Conservation (phyloP, 768 basidiomycete genomes). For the Postia placenta region DNA sequence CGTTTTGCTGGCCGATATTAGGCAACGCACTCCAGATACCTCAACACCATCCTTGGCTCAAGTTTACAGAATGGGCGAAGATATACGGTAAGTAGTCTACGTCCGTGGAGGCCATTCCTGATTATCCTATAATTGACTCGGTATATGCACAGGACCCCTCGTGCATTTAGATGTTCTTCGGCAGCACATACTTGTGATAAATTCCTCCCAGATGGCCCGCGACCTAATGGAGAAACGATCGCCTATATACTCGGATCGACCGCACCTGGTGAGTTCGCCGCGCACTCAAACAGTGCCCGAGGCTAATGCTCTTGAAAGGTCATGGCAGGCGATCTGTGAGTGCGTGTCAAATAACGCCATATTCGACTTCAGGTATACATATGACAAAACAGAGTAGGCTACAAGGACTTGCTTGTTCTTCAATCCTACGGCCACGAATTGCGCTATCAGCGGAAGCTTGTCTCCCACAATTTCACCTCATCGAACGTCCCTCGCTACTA, state of each 20-base stretch:
- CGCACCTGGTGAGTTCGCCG: conserved; percentile 24
- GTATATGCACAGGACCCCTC: conserved; percentile 13
- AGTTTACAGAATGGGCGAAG: conserved; percentile 5
- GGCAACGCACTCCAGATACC: conserved; percentile 11
- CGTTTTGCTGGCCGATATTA: conserved; percentile 5
- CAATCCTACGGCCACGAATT: not conserved
- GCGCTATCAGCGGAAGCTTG: not conserved
- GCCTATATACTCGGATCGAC: conserved; percentile 31
- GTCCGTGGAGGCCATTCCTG: not conserved
- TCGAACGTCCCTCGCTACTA: not conserved
- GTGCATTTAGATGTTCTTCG: conserved; percentile 14
- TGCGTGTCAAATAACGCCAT: not conserved
- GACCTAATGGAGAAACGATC: conserved; percentile 35
- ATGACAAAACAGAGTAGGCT: not conserved
- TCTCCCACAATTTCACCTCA: not conserved
- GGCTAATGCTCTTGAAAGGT: not conserved
- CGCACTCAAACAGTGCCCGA: not conserved
- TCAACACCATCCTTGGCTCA: conserved; percentile 6
- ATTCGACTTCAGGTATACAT: not conserved
- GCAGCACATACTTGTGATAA: conserved; percentile 29
- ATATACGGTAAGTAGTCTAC: conserved; percentile 6
- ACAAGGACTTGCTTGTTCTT: not conserved
- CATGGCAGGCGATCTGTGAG: conserved; percentile 3
- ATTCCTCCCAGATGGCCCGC: conserved; percentile 27
- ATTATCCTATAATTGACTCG: not conserved